Evolutionary conservation across 257 asterid genomes (phyloP).

Genomic region (Solanum dulcamara): DNA sequence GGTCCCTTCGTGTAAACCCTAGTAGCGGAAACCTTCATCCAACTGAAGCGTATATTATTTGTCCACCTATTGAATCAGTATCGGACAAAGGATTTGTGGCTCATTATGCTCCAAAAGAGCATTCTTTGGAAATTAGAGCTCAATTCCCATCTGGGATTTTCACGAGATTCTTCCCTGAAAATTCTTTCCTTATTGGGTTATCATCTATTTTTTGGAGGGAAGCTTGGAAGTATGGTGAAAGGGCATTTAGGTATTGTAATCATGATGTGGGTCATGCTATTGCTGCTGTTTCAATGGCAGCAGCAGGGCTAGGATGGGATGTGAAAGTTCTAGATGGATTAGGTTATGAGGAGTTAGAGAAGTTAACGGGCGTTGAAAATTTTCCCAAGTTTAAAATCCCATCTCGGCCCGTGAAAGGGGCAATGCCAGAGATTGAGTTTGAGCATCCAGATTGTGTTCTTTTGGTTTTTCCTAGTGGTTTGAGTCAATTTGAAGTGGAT

Average conservation of each 20-base stretch:
- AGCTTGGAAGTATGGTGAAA: constrained; percentile 96
- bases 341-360: constrained; percentile 55
- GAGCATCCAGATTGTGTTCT: constrained; percentile 89
- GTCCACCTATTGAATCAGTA: constrained; percentile 48
- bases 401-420: constrained; percentile 52
- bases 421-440: constrained; percentile 74
- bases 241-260: constrained; percentile 96
- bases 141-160: constrained; percentile 39
- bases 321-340: constrained; percentile 72
- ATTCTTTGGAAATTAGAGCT: constrained; percentile 71
- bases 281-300: constrained; percentile 80
- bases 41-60: constrained; percentile 69
- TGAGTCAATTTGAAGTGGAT: constrained; percentile 41
- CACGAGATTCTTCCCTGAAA: constrained; percentile 30
- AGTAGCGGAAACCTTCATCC: constrained; percentile 96
- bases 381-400: constrained; percentile 42
- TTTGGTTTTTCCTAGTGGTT: constrained; percentile 56
- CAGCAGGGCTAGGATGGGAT: constrained; percentile 92
- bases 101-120: constrained; percentile 90
- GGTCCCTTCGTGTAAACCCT: constrained; percentile 98
- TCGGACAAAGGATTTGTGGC: constrained; percentile 46
- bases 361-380: constrained; percentile 51
- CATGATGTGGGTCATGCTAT: constrained; percentile 95
- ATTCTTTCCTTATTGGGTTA: constrained; percentile 57
- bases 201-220: constrained; percentile 93